Evolutionary conservation across 2,329 filamentous ascomycete genomes (phyloP), one percentile per base, ranked within the genome.

Genomic region (Calcarisporium arbuscula): DNA sequence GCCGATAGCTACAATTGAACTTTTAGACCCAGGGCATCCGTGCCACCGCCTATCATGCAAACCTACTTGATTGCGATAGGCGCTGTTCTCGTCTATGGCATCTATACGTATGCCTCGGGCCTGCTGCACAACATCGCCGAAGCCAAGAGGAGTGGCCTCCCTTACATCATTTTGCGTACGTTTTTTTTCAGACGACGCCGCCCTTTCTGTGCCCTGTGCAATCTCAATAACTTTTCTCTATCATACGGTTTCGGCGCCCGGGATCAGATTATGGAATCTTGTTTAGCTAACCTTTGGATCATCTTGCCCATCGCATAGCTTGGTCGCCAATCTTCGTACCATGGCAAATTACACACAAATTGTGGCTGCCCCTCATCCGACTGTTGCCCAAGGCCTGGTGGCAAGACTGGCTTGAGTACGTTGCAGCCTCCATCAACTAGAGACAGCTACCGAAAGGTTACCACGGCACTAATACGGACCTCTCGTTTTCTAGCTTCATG

Each of bases 381-480:
- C 49, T 56, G 11, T 58, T 83, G 0, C 80, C 80, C 1, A 58
- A 58, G 28, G 60, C 64, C 12, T 71, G 65, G 56, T 78, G 72
- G 59, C 64, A 76, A 35, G 48, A 64, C 33, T 79, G 79, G 71
- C 53, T 82, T 28, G 66, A 72, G 78, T 82, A 65, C 45, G 76
- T 52, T 27, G 15, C 26, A 20, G 20, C 18, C 17, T 37, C 14
- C 16, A 23, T 7, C 19, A n/a, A n/a, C n/a, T n/a, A n/a, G n/a
- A n/a, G n/a, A n/a, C n/a, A n/a, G n/a, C n/a, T n/a, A n/a, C n/a
- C n/a, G n/a, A n/a, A n/a, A n/a, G n/a, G n/a, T n/a, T n/a, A n/a
- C n/a, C n/a, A n/a, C n/a, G n/a, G n/a, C n/a, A 19, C 6, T 25
- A 25, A 11, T 20, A 25, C 14, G 15, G 30, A 11, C 20, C n/a